Base-by-base conservation (phyloP, 192 early-diverging fungal species). In the Linnemannia zychae region DNA sequence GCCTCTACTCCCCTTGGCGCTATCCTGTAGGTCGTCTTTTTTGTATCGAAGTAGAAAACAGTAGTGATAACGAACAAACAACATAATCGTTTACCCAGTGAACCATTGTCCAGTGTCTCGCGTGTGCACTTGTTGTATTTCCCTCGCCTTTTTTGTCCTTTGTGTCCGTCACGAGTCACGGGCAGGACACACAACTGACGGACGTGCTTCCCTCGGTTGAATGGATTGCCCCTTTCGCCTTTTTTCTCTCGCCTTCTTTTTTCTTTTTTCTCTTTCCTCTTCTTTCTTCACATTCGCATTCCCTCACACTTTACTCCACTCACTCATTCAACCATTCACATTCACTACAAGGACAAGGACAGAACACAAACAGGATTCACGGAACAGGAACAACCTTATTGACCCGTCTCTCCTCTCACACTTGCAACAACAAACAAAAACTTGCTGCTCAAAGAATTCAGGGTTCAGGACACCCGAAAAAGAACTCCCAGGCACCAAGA, bases 1-100 rank as follows among this genome's bases (percentile, higher is more conserved):
- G 77, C 53, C 24, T 74, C 76, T 22, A 82, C 79, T 33, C 86
- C 88, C 22, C 75, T 86, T n/a, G 83, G 53, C 22, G 76, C 75
- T 34, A 87, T 72, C 67, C 74, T 90, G 46, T 80, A 87, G 70
- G 18, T 31, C 40, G 38, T 15, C 16, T 52, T 47, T 53, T 17
- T n/a, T 24, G 20, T 28, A n/a, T n/a, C n/a, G 3, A 34, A 36
- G 20, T 18, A 31, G 34, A 47, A 1, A 73, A 24, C 13, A 50
- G 28, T 50, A 12, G 22, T n/a, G 7, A 38, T 40, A 24, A 47
- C 40, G n/a, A 46, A 70, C 16, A 22, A 22, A 37, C 46, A 72
- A 66, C 18, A 50, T 15, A 34, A 33, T 16, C 37, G 36, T 2
- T 67, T 77, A 17, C 28, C 17, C 57, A 38, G 5, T 68, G 46